A percentile compares a stretch with the other conserved stretches of the same genome.
Conservation (phyloP, 1,139 yeast species). For the Blastobotrys petasosporus region DNA sequence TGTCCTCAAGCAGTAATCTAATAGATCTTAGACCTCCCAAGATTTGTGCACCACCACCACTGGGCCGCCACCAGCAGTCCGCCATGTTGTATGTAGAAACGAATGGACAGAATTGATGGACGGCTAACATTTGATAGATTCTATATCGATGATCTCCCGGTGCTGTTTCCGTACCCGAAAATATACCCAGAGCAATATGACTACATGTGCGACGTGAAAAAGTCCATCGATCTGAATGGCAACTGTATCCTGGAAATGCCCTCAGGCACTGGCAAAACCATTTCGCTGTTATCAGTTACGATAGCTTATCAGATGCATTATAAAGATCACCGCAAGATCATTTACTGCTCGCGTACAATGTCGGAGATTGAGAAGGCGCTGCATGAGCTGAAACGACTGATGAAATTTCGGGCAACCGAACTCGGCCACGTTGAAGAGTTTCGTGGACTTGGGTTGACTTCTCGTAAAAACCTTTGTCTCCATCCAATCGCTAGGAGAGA, state of each 20-base stretch:
- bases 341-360: slow-evolving; percentile 99
- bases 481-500: slow-evolving; percentile 87
- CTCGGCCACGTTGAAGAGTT: slow-evolving; percentile 77
- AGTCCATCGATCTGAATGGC: slow-evolving; percentile 94
- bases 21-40: no score
- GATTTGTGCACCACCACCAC: no score
- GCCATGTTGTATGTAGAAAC: no score
- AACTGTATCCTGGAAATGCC: slow-evolving; percentile 98
- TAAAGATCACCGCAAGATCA: slow-evolving; percentile 90
- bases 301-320: slow-evolving; percentile 94
- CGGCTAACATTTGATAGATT: slow-evolving; percentile 38
- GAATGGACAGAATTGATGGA: no score
- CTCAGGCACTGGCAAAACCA: slow-evolving; percentile 98
- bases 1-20: no score
- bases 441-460: slow-evolving; percentile 87
- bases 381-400: slow-evolving; percentile 82
- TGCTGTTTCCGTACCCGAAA: slow-evolving; percentile 92
- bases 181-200: slow-evolving; percentile 98
- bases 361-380: slow-evolving; percentile 96
- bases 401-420: slow-evolving; percentile 79
- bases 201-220: slow-evolving; percentile 92
- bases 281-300: slow-evolving; percentile 80
- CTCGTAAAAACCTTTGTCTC: slow-evolving; percentile 87
- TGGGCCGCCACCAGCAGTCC: no score
- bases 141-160: slow-evolving; percentile 90